Percentiles rank a stretch among this genome's conserved stretches.
These are phyloP conservation scores for Starmerella vaccinii DNA, from an alignment of 805 yeast species.

Conservation along the genomic window DNA sequence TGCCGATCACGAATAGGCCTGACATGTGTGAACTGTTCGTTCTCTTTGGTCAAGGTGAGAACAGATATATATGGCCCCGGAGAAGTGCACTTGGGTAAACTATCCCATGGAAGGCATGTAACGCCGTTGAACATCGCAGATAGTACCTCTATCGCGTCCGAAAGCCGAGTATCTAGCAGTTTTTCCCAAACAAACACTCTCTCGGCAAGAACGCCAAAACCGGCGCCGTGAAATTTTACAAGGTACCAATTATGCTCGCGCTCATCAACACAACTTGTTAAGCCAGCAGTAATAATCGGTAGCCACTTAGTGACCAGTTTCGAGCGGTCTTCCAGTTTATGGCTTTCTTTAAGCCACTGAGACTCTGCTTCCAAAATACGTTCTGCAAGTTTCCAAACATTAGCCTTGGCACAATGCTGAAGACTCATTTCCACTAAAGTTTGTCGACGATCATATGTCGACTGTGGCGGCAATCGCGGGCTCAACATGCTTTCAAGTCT, in stretches of 20 bases:
- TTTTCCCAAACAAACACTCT: slow-evolving; percentile 2
- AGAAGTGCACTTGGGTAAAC: background rate
- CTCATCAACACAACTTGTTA: background rate
- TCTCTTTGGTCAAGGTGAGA: background rate
- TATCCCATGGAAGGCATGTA: background rate
- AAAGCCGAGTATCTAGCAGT: background rate
- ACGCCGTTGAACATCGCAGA: background rate
- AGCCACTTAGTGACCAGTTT: background rate
- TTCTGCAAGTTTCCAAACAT: background rate
- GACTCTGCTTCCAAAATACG: background rate
- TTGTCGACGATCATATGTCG: background rate
- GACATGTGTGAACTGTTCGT: background rate
- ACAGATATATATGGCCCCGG: background rate
- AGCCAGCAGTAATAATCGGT: background rate
- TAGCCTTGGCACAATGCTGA: background rate
- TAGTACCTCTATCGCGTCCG: background rate
- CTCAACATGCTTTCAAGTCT: background rate
- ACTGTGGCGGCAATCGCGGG: background rate
- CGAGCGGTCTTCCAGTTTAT: background rate
- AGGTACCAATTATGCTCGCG: background rate
- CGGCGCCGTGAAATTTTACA: background rate
- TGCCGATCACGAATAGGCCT: background rate
- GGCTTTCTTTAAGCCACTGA: background rate
- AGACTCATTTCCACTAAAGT: background rate
- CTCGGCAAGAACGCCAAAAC: background rate